Base-by-base conservation (phyloP, 176 grass and related monocot genomes). In the Ensete ventricosum region DNA sequence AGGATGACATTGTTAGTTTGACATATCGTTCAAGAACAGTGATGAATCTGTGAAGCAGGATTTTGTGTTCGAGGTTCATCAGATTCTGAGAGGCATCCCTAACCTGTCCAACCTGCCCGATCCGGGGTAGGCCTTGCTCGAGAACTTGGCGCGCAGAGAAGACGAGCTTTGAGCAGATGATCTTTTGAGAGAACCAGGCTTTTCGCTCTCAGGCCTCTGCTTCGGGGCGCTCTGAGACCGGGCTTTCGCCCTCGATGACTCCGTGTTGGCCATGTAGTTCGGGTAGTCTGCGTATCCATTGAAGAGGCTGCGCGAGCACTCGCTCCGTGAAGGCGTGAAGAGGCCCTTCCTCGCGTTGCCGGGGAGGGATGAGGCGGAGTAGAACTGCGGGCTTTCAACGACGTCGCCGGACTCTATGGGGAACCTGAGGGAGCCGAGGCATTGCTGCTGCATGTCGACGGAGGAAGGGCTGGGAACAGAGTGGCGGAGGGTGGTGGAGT, bases 241-340 rank as follows among this genome's bases (percentile, higher is more conserved):
- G 20, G 84, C 82, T 84, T 94, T 99, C 82, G 88, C 90, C 14
- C 74, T 89, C 62, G 92, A 94, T 3, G 95, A 99, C 76, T 99
- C 86, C 0, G 95, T 99, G 81, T 99, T 94, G 1, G 90, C 75
- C 95, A 99, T 99, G 84, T 99, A 99, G 81, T 91, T 99, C 1
- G 95, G 95, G 78, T 86, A 84, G 78, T 91, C 91, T 62, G 86
- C 83, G 82, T 89, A 99, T n/a, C 88, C 88, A 0, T 84, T 89
- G 69, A 91, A 94, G 11, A 85, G 78, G 79, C 89, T 85, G 20
- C 80, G 85, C 1, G 87, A 87, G 79, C 87, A 92, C 64, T 92
- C 93, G 73, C 90, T 94, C 73, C 94, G 91, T 19, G 88, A 76
- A 1, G 95, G 95, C 50, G 95, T 94, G 85, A 91, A 84, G 9